Conservation (phyloP, 257 asterid species). For the Solanum appendiculatum region DNA sequence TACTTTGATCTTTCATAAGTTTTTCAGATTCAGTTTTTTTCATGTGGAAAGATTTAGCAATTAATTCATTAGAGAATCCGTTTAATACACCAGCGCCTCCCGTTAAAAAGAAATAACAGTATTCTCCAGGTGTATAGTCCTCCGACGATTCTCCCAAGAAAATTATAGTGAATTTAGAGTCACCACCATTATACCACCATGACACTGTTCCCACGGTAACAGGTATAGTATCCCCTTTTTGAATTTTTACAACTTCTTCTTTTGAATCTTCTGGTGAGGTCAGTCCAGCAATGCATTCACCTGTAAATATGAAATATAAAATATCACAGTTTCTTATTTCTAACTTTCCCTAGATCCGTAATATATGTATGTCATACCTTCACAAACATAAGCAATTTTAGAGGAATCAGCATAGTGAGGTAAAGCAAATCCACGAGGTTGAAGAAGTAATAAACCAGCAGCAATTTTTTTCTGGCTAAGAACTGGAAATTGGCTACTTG, state of each 20-base stretch:
- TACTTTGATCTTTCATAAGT: conserved; percentile 20
- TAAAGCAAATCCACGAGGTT: conserved; percentile 33
- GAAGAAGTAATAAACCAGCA: conserved; percentile 36
- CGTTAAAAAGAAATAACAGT: conserved; percentile 19
- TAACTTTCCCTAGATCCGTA: too few relatives aligned
- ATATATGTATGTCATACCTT: conserved; percentile 13
- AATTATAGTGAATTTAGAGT: neutral
- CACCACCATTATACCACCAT: conserved; percentile 10
- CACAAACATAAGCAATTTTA: conserved; percentile 32
- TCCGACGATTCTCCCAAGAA: conserved; percentile 2
- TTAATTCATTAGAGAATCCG: conserved; percentile 26
- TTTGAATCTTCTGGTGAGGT: neutral
- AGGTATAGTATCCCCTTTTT: conserved; percentile 6
- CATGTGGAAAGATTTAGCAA: conserved; percentile 8
- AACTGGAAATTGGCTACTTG: conserved; percentile 10
- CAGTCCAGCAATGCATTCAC: conserved; percentile 2
- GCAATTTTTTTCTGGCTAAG: conserved; percentile 12
- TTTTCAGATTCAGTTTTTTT: conserved; percentile 3
- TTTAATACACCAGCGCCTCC: conserved; percentile 20
- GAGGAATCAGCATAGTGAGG: conserved; percentile 31
- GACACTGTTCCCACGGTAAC: neutral
- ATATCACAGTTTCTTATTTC: too few relatives aligned
- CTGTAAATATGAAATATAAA: neutral
- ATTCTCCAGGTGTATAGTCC: conserved; percentile 2
- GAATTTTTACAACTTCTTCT: neutral